Evolutionary conservation across 768 basidiomycete genomes (phyloP), one percentile per base, ranked within the genome.

Genomic region (Calvatia gigantea): DNA sequence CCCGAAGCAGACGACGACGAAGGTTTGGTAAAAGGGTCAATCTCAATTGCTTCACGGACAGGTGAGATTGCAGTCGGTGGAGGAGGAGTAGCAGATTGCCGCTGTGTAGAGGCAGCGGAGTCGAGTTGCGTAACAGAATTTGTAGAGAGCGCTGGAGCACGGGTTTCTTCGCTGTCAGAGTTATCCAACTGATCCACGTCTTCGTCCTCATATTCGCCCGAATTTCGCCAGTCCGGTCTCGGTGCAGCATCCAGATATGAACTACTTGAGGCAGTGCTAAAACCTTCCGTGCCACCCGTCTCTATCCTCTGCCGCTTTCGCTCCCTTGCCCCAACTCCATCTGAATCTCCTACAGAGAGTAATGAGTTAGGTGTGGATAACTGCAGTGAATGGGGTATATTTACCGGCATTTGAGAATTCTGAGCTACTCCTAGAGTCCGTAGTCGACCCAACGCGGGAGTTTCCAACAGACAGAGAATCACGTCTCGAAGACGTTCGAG

Each of bases 401-500:
- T 12, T 25, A 54, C 38, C 52, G 17, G 27, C 17, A 32, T 19
- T 58, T 19, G 56, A 56, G 17, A 60, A 45, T 11, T 38, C 35
- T n/a, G 53, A 54, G 14, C 43, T 39, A 19, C 27, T 28, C 35
- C 53, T 45, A 4, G 56, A 54, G 46, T 51, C 37, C 7, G 46
- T 56, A 9, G 60, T 52, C 27, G 62, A 62, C 3, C 48, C 45
- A 12, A 54, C 43, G 14, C 42, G 25, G 33, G 54, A 61, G 54
- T 35, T 53, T 46, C 55, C 56, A 9, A 53, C 25, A 8, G 61
- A 51, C n/a, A 38, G 54, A 28, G 63, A 62, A 29, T 59, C 61
- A 6, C 57, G 57, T 14, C 59, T 15, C 0, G 61, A 66, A 15
- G 61, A 59, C 15, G 64, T 47, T 19, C 61, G 45, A 25, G 65